A percentile compares a stretch with the other conserved stretches of the same genome.
These are phyloP conservation scores for Macrocybe gigantea DNA, from an alignment of 768 basidiomycete genomes.

Conservation along the genomic window DNA sequence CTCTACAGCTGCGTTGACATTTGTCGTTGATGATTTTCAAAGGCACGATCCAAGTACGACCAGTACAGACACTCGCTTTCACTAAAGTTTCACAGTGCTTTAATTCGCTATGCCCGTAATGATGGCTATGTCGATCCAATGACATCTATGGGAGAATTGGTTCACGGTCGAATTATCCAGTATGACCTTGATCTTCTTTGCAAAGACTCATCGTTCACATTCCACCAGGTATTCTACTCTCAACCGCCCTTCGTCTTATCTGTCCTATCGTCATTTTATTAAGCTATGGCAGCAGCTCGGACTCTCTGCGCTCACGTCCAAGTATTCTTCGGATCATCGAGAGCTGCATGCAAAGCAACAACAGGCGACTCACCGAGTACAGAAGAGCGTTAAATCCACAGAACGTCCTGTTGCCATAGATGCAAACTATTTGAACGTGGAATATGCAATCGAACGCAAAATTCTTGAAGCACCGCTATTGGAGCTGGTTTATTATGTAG, in stretches of 20 bases:
- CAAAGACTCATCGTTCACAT: neutral
- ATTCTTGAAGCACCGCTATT: constrained; percentile 72
- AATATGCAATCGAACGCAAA: constrained; percentile 87
- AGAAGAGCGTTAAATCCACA: constrained; percentile 25
- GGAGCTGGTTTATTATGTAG: constrained; percentile 83
- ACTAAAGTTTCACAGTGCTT: constrained; percentile 61
- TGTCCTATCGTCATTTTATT: constrained; percentile 31
- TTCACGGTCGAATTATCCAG: constrained; percentile 52
- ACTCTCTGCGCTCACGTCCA: constrained; percentile 32
- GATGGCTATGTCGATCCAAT: constrained; percentile 68
- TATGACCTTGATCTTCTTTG: constrained; percentile 16
- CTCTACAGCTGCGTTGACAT: neutral
- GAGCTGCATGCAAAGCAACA: constrained; percentile 19
- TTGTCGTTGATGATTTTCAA: constrained; percentile 7
- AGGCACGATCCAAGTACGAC: constrained; percentile 82
- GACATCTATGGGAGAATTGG: constrained; percentile 54
- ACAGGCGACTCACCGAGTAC: constrained; percentile 4
- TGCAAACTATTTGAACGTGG: constrained; percentile 49
- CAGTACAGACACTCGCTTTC: constrained; percentile 75
- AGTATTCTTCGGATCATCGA: constrained; percentile 27
- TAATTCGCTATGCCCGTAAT: constrained; percentile 68
- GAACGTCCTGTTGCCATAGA: constrained; percentile 49
- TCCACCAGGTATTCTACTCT: constrained; percentile 24
- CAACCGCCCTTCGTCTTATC: constrained; percentile 24
- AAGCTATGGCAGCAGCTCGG: constrained; percentile 54